Evolutionary conservation across 1,139 yeast species (phyloP).

Genomic region (Suhomyces yuchorum): DNA sequence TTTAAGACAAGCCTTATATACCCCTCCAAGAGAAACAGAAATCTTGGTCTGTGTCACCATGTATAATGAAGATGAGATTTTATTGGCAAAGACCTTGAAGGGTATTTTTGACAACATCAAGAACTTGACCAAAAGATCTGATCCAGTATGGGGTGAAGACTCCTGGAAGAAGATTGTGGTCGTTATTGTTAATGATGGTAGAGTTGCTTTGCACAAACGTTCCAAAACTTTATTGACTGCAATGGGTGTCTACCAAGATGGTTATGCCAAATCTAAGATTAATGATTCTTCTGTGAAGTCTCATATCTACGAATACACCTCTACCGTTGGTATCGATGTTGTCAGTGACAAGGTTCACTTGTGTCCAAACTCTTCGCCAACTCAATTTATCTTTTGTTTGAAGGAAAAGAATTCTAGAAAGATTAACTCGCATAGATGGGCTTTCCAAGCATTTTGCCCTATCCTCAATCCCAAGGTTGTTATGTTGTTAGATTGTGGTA

Average conservation of each 20-base stretch:
- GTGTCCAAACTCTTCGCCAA: constrained; percentile 63
- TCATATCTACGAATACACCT: constrained; percentile 78
- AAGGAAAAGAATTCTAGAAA: constrained; percentile 76
- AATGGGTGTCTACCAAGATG: constrained; percentile 78
- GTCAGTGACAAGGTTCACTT: constrained; percentile 59
- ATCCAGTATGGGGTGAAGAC: constrained; percentile 75
- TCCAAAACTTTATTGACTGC: constrained; percentile 69
- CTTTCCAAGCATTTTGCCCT: constrained; percentile 78
- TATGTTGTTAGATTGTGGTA: constrained; percentile 77
- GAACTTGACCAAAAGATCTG: constrained; percentile 58
- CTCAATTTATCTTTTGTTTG: constrained; percentile 74
- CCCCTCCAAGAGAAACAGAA: constrained; percentile 70
- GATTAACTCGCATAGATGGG: constrained; percentile 85
- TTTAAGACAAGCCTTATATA: constrained; percentile 66
- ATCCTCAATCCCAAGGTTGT: constrained; percentile 70
- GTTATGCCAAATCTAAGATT: constrained; percentile 76
- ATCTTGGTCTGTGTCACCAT: constrained; percentile 74
- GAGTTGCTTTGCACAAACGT: constrained; percentile 66
- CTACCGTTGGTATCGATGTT: constrained; percentile 71
- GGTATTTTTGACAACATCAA: constrained; percentile 76
- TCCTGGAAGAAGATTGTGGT: constrained; percentile 82
- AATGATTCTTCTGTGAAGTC: constrained; percentile 69
- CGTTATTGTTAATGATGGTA: constrained; percentile 75
- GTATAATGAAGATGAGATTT: constrained; percentile 78
- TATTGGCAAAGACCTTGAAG: constrained; percentile 70